Evolutionary conservation across 352 stramenopile genomes (phyloP).

Genomic region (Pythium myriotylum): DNA sequence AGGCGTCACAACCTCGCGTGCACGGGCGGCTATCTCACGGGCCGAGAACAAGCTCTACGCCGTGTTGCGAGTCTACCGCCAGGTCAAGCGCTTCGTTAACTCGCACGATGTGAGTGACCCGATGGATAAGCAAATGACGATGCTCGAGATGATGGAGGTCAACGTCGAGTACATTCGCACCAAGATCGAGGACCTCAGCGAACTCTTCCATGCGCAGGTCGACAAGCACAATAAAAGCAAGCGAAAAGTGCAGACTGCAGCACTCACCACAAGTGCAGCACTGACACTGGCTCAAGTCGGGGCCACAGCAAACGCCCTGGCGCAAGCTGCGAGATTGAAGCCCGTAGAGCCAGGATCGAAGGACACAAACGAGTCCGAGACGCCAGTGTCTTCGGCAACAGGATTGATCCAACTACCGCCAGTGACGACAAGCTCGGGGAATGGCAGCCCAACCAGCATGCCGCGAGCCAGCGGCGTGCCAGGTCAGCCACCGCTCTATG

Average conservation of each 20-base stretch:
- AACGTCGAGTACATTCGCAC: conserved; percentile 84
- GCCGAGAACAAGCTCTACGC: conserved; percentile 69
- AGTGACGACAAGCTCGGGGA: neutral
- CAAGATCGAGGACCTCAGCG: conserved; percentile 72
- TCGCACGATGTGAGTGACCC: conserved; percentile 71
- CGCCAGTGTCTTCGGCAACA: neutral
- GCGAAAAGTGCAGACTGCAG: conserved; percentile 16
- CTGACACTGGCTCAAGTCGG: conserved; percentile 9
- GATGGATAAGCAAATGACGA: conserved; percentile 84
- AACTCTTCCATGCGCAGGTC: conserved; percentile 44
- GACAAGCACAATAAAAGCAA: conserved; percentile 28
- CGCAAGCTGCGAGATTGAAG: neutral
- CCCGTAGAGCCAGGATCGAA: neutral
- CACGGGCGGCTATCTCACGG: conserved; percentile 17
- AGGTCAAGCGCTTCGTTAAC: conserved; percentile 60
- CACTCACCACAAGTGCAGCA: conserved; percentile 7
- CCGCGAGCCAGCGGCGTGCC: conserved; percentile 7
- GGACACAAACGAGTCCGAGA: neutral
- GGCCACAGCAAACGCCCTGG: neutral
- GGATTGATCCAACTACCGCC: neutral
- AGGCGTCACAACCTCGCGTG: conserved; percentile 23
- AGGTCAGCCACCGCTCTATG: conserved; percentile 18
- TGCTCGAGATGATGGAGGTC: conserved; percentile 87
- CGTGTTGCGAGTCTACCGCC: conserved; percentile 55
- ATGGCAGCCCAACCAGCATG: neutral